A percentile compares a stretch with the other conserved stretches of the same genome.
Conservation (phyloP, 176 grass and related monocot species). For the barley (Hordeum vulgare) region DNA sequence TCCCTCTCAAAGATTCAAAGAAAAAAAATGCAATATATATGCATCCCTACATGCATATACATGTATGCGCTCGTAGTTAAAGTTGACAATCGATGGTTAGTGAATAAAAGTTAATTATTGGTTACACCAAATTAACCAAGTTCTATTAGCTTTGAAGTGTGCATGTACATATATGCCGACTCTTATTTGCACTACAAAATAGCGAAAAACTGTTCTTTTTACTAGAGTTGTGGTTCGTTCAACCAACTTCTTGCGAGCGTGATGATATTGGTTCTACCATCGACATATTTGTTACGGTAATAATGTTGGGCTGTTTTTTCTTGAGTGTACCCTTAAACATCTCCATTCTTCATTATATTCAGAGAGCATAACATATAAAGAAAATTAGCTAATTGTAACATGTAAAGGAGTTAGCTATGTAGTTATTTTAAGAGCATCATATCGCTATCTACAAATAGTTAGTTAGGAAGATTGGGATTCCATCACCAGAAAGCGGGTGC, state of each 20-base stretch:
- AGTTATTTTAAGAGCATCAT: constrained; percentile 7
- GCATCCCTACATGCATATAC: background rate
- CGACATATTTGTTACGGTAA: background rate
- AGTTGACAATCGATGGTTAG: background rate
- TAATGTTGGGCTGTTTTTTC: too few relatives aligned
- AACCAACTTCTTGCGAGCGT: background rate
- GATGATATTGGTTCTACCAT: background rate
- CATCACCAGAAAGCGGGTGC: constrained; percentile 16
- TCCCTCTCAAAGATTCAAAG: constrained; percentile 12
- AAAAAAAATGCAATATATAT: background rate
- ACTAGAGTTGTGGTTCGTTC: background rate
- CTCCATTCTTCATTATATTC: background rate
- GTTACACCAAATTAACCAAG: background rate
- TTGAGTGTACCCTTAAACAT: too few relatives aligned
- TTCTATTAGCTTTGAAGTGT: background rate
- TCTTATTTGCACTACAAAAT: background rate
- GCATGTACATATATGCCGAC: too few relatives aligned
- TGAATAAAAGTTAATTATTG: background rate
- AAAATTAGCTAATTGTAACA: background rate
- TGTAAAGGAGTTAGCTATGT: background rate
- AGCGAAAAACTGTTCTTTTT: background rate
- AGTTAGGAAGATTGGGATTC: constrained; percentile 33
- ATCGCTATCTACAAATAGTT: constrained; percentile 20
- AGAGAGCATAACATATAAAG: background rate
- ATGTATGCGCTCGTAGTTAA: background rate